Percentiles rank a stretch among this genome's conserved stretches.
These are phyloP conservation scores for Malassezia brasiliensis DNA, from an alignment of 1,284 basidiomycete genomes.

Conservation along the genomic window DNA sequence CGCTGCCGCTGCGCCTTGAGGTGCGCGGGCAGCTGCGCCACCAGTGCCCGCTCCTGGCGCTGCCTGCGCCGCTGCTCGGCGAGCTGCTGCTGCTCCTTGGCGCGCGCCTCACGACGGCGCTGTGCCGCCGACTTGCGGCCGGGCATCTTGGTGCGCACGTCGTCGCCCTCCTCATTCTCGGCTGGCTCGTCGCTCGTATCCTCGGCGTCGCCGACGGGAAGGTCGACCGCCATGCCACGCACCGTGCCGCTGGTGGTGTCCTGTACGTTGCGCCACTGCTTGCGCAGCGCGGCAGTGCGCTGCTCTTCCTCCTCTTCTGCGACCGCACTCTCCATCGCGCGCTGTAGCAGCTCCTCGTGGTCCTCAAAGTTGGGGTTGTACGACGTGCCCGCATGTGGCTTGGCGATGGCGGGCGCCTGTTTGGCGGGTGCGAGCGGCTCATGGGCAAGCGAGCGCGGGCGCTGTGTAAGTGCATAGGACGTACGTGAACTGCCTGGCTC, in stretches of 20 bases:
- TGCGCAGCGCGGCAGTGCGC: conserved; percentile 19
- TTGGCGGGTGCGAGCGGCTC: conserved; percentile 1
- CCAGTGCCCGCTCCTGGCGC: conserved; percentile 21
- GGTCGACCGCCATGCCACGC: conserved; percentile 20
- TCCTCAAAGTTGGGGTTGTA: conserved; percentile 78
- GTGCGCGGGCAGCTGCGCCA: conserved; percentile 24
- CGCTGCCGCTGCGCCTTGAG: conserved; percentile 2
- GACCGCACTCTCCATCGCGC: conserved; percentile 61
- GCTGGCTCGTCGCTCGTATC: conserved; percentile 2
- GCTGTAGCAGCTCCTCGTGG: conserved; percentile 64
- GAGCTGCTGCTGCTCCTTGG: conserved; percentile 20
- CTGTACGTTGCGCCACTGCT: conserved; percentile 2
- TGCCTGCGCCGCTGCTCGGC: conserved; percentile 22
- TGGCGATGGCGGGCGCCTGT: conserved; percentile 56
- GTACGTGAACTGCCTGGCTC: neutral
- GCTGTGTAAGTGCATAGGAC: neutral
- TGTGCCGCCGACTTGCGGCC: conserved; percentile 33
- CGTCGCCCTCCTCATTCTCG: conserved; percentile 16
- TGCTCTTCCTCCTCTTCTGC: conserved; percentile 57
- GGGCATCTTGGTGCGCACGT: conserved; percentile 11
- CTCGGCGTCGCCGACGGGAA: conserved; percentile 22
- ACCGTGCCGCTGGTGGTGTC: conserved; percentile 15
- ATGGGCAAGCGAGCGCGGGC: conserved; percentile 4
- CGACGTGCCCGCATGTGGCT: conserved; percentile 78
- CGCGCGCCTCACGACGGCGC: conserved; percentile 18